Conservation (phyloP, 345 rosid species). For the Eucalyptus decipiens region DNA sequence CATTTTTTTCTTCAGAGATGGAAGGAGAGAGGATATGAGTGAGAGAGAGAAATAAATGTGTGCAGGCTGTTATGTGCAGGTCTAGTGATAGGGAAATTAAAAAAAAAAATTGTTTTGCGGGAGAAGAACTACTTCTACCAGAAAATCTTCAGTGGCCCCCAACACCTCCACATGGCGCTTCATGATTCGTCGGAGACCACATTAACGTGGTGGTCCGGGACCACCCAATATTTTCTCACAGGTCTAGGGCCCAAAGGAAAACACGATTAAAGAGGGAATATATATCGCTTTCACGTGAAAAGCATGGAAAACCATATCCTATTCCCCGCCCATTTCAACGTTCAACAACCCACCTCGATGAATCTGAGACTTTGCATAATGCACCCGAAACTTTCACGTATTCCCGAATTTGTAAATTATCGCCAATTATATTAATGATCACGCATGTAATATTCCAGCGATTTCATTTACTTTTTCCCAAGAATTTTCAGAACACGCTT, state of each 20-base stretch:
- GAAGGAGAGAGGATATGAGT: too few species aligned
- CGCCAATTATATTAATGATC: neutral
- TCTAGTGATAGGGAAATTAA: too few species aligned
- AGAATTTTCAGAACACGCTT: neutral
- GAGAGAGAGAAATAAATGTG: too few species aligned
- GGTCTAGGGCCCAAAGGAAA: neutral
- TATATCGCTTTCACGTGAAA: neutral
- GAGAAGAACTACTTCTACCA: too few species aligned
- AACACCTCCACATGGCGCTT: too few species aligned
- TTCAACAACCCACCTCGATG: neutral
- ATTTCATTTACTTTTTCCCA: neutral
- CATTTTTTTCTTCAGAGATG: too few species aligned
- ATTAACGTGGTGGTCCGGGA: too few species aligned
- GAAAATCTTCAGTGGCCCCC: too few species aligned
- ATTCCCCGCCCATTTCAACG: neutral
- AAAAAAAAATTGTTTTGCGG: too few species aligned
- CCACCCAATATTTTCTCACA: too few species aligned
- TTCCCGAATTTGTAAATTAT: neutral
- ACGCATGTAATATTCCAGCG: neutral
- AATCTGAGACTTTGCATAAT: neutral
- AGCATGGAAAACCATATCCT: neutral
- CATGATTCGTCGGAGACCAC: too few species aligned
- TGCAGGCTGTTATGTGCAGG: too few species aligned
- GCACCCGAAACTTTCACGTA: neutral
- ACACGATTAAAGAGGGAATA: neutral